Conservation (phyloP, 2,329 filamentous ascomycete genomes). For the Coleophoma eucalyptorum region DNA sequence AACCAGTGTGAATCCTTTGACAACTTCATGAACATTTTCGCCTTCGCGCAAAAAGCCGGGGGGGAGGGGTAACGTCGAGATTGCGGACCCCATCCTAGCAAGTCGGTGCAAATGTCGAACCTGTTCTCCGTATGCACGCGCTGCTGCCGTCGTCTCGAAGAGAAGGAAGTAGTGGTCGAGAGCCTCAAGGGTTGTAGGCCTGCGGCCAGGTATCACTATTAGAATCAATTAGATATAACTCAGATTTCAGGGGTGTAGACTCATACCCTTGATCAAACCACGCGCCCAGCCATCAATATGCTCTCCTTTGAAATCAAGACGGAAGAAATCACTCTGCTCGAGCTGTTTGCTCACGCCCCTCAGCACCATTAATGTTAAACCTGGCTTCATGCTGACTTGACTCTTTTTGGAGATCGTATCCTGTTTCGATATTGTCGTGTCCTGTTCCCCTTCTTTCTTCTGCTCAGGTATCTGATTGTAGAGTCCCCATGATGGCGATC, state of each 20-base stretch:
- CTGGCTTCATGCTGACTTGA: background rate
- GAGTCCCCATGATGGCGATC: too few species aligned
- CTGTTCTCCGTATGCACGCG: conserved; percentile 56
- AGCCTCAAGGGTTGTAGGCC: conserved; percentile 59
- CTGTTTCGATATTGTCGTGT: background rate
- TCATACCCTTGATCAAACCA: conserved; percentile 53
- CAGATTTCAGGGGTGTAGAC: background rate
- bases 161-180: conserved; percentile 65
- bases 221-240: conserved; percentile 5
- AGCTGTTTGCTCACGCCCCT: conserved; percentile 55
- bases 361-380: conserved; percentile 44
- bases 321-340: conserved; percentile 66
- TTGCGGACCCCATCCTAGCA: conserved; percentile 27
- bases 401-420: background rate
- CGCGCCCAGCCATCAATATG: conserved; percentile 67
- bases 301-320: conserved; percentile 55
- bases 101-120: conserved; percentile 46
- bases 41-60: conserved; percentile 38
- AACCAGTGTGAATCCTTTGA: conserved; percentile 45
- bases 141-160: conserved; percentile 58
- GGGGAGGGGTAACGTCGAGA: conserved; percentile 37
- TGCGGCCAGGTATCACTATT: conserved; percentile 60
- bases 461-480: background rate
- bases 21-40: conserved; percentile 41
- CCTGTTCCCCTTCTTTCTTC: background rate